These are phyloP conservation scores for Porphyrellus cyaneotinctus DNA, from an alignment of 768 basidiomycete genomes.

Conservation along the genomic window DNA sequence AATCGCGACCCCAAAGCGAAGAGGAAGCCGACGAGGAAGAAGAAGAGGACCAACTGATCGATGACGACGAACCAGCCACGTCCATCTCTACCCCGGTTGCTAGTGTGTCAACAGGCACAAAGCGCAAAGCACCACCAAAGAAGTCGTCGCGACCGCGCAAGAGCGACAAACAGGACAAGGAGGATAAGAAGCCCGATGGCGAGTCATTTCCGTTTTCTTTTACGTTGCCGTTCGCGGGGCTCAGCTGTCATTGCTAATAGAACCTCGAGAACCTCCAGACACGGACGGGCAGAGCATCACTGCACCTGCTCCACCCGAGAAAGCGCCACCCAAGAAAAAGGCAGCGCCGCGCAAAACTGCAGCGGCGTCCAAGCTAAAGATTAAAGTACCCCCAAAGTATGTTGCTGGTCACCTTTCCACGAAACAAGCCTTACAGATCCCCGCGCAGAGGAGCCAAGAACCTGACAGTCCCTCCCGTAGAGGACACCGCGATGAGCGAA, in stretches of 20 bases:
- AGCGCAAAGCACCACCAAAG: conserved; percentile 45
- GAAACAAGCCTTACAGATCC: background rate
- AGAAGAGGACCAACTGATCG: conserved; percentile 78
- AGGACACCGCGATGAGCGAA: conserved; percentile 60
- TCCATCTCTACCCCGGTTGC: conserved; percentile 27
- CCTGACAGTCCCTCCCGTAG: conserved; percentile 36
- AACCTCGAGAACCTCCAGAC: conserved; percentile 30
- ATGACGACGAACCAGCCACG: conserved; percentile 48
- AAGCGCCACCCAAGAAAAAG: conserved; percentile 47
- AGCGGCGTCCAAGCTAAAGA: conserved; percentile 34
- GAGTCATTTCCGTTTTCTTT: conserved; percentile 29
- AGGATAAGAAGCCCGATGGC: conserved; percentile 47
- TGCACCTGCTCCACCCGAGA: conserved; percentile 26
- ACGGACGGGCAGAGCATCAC: conserved; percentile 19
- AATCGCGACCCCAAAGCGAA: conserved; percentile 28
- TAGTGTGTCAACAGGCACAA: conserved; percentile 34
- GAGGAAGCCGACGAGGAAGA: conserved; percentile 61
- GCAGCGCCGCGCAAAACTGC: conserved; percentile 41
- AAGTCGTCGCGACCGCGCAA: conserved; percentile 54
- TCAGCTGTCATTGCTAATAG: conserved; percentile 16
- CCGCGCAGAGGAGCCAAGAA: conserved; percentile 29
- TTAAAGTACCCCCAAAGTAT: conserved; percentile 30
- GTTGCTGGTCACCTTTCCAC: conserved; percentile 1
- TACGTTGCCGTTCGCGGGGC: conserved; percentile 13
- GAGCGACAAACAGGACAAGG: conserved; percentile 43